phyloP scores from a whole-genome alignment of 331 rosid genomes.

The Acacia pycnantha region DNA sequence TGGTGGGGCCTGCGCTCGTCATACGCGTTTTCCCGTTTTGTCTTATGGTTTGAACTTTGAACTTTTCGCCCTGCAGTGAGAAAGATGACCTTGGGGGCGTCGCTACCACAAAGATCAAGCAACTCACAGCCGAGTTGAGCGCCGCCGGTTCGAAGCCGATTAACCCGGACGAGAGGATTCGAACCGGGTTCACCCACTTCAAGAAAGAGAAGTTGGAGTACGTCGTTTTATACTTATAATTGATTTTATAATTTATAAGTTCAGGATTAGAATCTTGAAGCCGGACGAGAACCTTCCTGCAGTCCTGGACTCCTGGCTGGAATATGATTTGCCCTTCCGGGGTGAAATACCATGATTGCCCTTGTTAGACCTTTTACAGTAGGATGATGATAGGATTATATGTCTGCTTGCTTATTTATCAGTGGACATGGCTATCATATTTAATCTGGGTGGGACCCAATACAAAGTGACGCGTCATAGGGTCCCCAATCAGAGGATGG shows the following conservation, averaged over 20 bases:
- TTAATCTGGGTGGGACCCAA: conserved; percentile 11
- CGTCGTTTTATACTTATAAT: too few relatives aligned
- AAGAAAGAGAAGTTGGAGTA: conserved; percentile 79
- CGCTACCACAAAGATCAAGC: conserved; percentile 87
- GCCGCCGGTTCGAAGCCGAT: conserved; percentile 29
- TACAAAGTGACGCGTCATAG: not conserved
- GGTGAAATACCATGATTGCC: conserved; percentile 1
- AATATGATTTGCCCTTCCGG: conserved; percentile 23
- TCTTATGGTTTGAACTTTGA: not conserved
- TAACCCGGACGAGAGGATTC: conserved; percentile 71
- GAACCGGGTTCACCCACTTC: conserved; percentile 72
- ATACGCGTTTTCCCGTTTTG: not conserved
- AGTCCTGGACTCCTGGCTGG: not conserved
- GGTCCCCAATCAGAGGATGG: not conserved
- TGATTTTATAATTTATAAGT: not conserved
- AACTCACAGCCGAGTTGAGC: conserved; percentile 69
- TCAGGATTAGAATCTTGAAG: not conserved
- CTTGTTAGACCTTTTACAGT: not conserved
- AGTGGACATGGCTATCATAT: not conserved
- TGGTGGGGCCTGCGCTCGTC: not conserved
- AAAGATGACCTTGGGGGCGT: conserved; percentile 57
- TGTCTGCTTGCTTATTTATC: not conserved
- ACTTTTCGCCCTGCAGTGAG: conserved; percentile 39
- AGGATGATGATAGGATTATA: not conserved
- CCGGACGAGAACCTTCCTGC: conserved; percentile 6